These are phyloP conservation scores for Verticillium nubilum DNA, from an alignment of 2,329 filamentous ascomycete genomes.

Conservation along the genomic window DNA sequence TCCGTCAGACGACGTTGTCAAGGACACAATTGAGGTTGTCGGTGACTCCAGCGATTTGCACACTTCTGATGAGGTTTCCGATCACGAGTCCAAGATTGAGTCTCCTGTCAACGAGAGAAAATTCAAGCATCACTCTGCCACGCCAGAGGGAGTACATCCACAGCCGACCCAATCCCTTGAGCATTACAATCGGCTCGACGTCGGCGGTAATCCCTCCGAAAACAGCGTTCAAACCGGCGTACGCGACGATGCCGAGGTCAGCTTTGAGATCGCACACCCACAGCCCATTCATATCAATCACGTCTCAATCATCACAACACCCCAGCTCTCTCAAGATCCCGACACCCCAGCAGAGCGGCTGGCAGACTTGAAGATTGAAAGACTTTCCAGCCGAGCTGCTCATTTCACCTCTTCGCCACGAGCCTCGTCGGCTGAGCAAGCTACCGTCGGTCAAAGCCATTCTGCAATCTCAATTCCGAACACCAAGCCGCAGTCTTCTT, in stretches of 20 bases:
- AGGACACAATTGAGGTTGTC: conserved; percentile 54
- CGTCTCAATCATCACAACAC: conserved; percentile 6
- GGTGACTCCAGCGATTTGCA: conserved; percentile 26
- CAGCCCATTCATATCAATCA: conserved; percentile 10
- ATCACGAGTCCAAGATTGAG: conserved; percentile 4
- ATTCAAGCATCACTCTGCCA: neutral
- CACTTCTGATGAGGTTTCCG: conserved; percentile 21
- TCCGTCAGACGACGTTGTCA: conserved; percentile 35
- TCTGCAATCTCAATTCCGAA: neutral
- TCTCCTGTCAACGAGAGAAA: neutral
- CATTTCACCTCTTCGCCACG: neutral
- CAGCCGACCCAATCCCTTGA: neutral
- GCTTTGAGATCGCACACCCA: conserved; percentile 8
- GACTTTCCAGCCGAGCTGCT: neutral
- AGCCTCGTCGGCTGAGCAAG: neutral
- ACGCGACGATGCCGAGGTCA: neutral
- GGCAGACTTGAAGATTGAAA: neutral
- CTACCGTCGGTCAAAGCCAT: neutral
- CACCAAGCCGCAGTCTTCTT: neutral
- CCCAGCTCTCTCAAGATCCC: neutral
- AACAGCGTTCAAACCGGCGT: neutral
- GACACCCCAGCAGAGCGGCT: neutral
- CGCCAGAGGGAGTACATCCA: neutral
- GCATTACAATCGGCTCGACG: neutral
- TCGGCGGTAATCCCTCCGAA: neutral